Conservation (phyloP, 306 rosid genomes). For the Prunus davidiana region DNA sequence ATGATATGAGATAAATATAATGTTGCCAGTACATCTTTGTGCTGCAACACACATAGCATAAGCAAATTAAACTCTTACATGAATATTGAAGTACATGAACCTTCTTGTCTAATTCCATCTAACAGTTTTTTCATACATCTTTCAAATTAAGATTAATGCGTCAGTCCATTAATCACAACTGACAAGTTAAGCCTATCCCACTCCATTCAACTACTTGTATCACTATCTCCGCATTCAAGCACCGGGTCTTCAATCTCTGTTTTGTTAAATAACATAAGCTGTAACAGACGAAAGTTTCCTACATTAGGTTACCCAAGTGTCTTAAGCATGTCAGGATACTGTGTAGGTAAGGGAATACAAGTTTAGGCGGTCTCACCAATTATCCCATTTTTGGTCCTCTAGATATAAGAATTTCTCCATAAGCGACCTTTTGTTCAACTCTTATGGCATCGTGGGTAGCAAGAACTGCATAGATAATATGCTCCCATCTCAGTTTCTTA, state of each 20-base stretch:
- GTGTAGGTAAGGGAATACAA: neutral
- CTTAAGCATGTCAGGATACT: neutral
- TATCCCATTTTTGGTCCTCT: constrained; percentile 69
- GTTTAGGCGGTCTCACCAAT: constrained; percentile 20
- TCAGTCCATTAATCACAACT: neutral
- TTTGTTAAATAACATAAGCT: neutral
- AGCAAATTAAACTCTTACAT: neutral
- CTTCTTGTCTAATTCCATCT: neutral
- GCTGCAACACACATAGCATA: constrained; percentile 35
- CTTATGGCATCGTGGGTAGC: constrained; percentile 49
- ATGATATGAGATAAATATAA: no score
- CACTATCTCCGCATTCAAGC: neutral
- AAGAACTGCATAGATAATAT: constrained; percentile 42
- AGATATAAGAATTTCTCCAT: constrained; percentile 60
- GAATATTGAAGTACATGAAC: neutral
- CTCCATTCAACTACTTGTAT: neutral
- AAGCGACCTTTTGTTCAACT: constrained; percentile 59
- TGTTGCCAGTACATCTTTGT: constrained; percentile 28
- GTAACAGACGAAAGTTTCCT: neutral
- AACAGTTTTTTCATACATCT: neutral
- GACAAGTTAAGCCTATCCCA: neutral
- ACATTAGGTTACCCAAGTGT: neutral
- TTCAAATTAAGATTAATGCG: neutral
- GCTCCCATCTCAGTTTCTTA: neutral
- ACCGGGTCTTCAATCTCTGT: neutral